A percentile compares a stretch with the other conserved stretches of the same genome.
These are phyloP conservation scores for Omphalotus olearius DNA, from an alignment of 1,284 basidiomycete species.

Conservation along the genomic window DNA sequence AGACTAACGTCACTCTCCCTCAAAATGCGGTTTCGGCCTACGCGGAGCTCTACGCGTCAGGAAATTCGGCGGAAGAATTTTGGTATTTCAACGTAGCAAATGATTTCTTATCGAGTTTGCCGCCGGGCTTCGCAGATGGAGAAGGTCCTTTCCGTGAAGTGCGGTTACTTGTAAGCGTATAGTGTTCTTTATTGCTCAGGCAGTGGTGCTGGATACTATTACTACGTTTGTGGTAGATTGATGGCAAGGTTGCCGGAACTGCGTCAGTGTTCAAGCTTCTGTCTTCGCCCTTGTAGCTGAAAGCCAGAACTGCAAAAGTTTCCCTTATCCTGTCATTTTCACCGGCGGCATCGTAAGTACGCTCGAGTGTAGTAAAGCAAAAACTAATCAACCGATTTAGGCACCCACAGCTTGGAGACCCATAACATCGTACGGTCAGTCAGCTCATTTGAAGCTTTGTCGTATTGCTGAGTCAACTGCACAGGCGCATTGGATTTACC, in stretches of 20 bases:
- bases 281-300: slow-evolving; percentile 57
- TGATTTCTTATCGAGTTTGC: slow-evolving; percentile 52
- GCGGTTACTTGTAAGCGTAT: slow-evolving; percentile 27
- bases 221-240: slow-evolving; percentile 36
- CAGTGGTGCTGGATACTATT: background rate
- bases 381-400: background rate
- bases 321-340: slow-evolving; percentile 13
- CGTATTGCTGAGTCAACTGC: background rate
- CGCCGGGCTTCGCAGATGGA: slow-evolving; percentile 29
- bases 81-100: slow-evolving; percentile 77
- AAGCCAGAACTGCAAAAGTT: background rate
- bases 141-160: slow-evolving; percentile 76
- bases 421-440: slow-evolving; percentile 45
- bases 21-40: slow-evolving; percentile 63
- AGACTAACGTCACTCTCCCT: slow-evolving; percentile 69
- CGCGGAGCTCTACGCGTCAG: slow-evolving; percentile 71
- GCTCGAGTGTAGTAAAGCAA: slow-evolving; percentile 47
- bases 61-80: slow-evolving; percentile 72
- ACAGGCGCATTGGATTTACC: slow-evolving; percentile 67
- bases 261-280: slow-evolving; percentile 69
- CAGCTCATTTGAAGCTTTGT: background rate
- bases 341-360: slow-evolving; percentile 50
- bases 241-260: slow-evolving; percentile 68
- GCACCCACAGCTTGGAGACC: slow-evolving; percentile 6
- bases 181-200: background rate